Conservation (phyloP, 257 asterid genomes). For the Solanum chaucha region DNA sequence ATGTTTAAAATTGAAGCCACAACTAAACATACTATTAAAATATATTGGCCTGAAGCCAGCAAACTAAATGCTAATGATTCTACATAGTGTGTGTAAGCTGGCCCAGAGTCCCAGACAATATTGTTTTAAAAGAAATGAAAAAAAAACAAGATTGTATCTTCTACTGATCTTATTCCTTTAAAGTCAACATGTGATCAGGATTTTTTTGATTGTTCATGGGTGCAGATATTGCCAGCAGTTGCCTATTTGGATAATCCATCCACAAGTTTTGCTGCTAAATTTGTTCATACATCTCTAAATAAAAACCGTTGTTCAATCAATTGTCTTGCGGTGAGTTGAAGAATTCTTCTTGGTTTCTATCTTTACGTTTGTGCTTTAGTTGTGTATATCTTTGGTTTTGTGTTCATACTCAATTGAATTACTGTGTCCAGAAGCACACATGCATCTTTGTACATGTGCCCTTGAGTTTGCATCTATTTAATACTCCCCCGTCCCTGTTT, state of each 20-base stretch:
- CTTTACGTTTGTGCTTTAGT: neutral
- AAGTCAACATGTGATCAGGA: neutral
- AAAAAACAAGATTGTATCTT: neutral
- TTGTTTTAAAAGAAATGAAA: neutral
- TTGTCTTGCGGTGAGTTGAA: conserved; percentile 71
- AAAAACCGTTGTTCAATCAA: conserved; percentile 94
- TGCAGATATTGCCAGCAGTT: conserved; percentile 87
- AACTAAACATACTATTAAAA: neutral
- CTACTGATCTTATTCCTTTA: neutral
- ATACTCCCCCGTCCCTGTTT: neutral
- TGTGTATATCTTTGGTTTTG: neutral
- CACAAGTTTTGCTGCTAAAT: conserved; percentile 92
- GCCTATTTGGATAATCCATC: conserved; percentile 89
- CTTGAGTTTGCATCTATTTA: neutral
- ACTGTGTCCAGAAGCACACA: neutral
- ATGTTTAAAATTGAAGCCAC: neutral
- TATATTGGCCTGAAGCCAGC: neutral
- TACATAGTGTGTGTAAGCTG: neutral
- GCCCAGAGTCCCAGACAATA: neutral
- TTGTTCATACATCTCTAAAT: conserved; percentile 93
- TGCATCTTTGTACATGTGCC: neutral
- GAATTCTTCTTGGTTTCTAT: neutral
- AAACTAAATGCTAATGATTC: neutral
- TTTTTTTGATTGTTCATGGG: conserved; percentile 8
- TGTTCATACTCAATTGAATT: neutral